Evolutionary conservation across 208 protist genomes (phyloP), one percentile per base, ranked within the genome.

Genomic region (Trypanosoma vivax): DNA sequence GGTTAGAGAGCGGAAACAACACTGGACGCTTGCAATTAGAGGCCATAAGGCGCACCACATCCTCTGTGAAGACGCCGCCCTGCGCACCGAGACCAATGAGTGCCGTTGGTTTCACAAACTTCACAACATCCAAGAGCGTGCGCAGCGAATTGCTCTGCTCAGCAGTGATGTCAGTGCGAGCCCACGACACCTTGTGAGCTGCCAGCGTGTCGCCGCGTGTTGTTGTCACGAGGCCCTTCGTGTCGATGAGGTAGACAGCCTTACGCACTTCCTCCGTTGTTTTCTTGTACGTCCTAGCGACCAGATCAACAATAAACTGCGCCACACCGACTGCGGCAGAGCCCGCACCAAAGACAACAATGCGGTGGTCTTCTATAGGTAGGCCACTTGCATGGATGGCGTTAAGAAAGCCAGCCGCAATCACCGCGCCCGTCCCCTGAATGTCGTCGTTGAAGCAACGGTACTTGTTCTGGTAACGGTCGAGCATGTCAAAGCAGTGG

Each of bases 361-460:
- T 72, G 59, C 80, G 79, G 5, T 94, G 83, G 31, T 94, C 59
- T 6, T 52, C 45, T 30, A 45, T 1, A 19, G 50, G 27, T 11
- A 65, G 13, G 4, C 34, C 31, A 24, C 45, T 60, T n/a, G 42
- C 34, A 39, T 81, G 65, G 28, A 93, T 63, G 21, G 90, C 90
- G 68, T 95, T 95, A 29, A 95, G 52, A 66, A 96, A 95, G 48
- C 90, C 90, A 24, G 88, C 84, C 7, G 87, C 68, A 57, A 97
- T 88, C 38, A 99, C 95, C 24, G 95, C 83, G 13, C 93, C 94
- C 27, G 96, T 98, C 58, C 90, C 95, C 69, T 98, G 96, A 60
- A 98, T 98, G 70, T 98, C 96, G 51, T 98, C 96, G 59, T 98
- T 98, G 78, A 98, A 98, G 70, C 83, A 96, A 28, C 81, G 68